Base-by-base conservation (phyloP, 345 rosid species). In the Atalantia buxifolia region DNA sequence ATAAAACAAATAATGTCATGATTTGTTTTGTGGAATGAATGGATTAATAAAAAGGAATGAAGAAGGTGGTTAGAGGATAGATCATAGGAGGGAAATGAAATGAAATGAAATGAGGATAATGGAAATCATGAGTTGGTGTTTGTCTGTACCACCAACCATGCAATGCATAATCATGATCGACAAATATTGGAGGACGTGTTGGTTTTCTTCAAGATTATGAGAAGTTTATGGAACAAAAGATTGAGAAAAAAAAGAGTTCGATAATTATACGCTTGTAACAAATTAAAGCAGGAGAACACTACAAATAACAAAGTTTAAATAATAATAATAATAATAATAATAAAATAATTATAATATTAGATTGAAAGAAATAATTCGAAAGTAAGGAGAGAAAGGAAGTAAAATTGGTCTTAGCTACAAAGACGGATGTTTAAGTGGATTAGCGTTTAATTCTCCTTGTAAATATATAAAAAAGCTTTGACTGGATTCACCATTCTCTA, bases 331-430 rank as follows among this genome's bases (percentile, higher is more conserved):
- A 40, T 7, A 35, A 35, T 35, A 28, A 28, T 2, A 62, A 62
- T 6, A 55, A 56, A 31, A 6, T n/a, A 72, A 55, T 53, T 22
- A 53, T 53, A 19, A 53, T 18, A 71, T n/a, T 57, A 16, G 59
- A n/a, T 22, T 25, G 24, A 40, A 45, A 36, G 1, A 40, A 21
- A 18, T 53, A 19, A 35, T 24, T 60, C 68, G 19, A 64, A 28
- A 31, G 30, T 6, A 16, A 62, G 12, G 42, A 24, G 48, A 66
- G 55, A 72, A 28, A 56, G 40, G 33, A 72, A 4, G 76, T 62
- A 66, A 76, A 76, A 76, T 16, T 27, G 79, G 79, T 67, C 73
- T 4, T 8, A 35, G 73, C 79, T 66, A 76, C 27, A 33, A 76
- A 66, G 8, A 18, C 38, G 79, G 72, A 50, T 4, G 13, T 45